Conservation (phyloP, 2,329 filamentous ascomycete species). For the Alternaria novae-zelandiae region DNA sequence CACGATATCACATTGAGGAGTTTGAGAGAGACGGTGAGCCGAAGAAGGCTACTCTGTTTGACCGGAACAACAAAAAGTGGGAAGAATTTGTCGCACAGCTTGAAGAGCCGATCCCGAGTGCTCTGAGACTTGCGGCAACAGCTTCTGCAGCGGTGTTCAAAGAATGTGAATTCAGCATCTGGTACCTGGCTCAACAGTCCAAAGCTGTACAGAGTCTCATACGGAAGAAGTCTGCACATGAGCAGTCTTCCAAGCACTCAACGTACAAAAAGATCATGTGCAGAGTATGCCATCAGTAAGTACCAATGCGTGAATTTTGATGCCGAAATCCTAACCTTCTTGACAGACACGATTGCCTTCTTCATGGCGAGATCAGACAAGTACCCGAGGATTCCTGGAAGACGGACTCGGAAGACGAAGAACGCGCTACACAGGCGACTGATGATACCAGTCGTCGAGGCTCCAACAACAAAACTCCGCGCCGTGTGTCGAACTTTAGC, state of each 20-base stretch:
- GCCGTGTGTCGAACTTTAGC: background rate
- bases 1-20: conserved; percentile 31
- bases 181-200: conserved; percentile 49
- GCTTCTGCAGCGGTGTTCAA: conserved; percentile 47
- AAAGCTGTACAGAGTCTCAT: conserved; percentile 16
- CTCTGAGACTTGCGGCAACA: conserved; percentile 41
- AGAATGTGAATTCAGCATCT: conserved; percentile 47
- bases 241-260: conserved; percentile 10
- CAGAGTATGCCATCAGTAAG: conserved; percentile 43
- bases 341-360: conserved; percentile 46
- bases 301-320: background rate
- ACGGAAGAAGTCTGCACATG: conserved; percentile 4
- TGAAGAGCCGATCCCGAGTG: conserved; percentile 22
- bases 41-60: conserved; percentile 24
- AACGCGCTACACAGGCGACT: conserved; percentile 3
- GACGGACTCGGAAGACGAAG: conserved; percentile 5
- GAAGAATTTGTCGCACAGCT: conserved; percentile 38
- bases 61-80: conserved; percentile 40
- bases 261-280: conserved; percentile 32
- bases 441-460: conserved; percentile 2
- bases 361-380: conserved; percentile 52
- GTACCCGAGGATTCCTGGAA: conserved; percentile 18
- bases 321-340: conserved; percentile 1
- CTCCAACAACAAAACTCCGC: background rate
- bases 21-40: conserved; percentile 15